Percentiles rank a stretch among this genome's conserved stretches.
Conservation (phyloP, 306 rosid species). For the Quercus wislizeni region DNA sequence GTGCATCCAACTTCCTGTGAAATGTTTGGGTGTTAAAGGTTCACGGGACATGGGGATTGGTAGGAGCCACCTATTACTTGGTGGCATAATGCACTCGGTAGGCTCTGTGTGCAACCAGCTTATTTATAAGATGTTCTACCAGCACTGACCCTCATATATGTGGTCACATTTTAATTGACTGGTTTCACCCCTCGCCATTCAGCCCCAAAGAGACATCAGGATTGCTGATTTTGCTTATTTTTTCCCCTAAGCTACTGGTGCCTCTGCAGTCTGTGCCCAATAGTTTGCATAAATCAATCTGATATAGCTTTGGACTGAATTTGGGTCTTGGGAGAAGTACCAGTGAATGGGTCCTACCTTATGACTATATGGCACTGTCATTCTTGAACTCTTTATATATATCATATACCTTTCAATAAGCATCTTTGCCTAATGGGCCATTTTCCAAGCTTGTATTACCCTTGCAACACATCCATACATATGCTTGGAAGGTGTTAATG, state of each 20-base stretch:
- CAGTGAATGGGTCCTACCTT: not conserved
- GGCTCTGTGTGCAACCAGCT: too few relatives aligned
- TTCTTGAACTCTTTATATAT: not conserved
- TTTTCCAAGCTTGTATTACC: not conserved
- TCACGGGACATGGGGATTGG: not conserved
- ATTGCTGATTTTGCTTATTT: not conserved
- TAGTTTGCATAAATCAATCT: not conserved
- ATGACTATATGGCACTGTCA: not conserved
- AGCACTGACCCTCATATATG: not conserved
- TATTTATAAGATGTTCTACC: too few relatives aligned
- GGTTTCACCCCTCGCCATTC: not conserved
- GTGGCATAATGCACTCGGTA: not conserved
- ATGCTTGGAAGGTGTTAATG: not conserved
- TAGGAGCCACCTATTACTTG: not conserved
- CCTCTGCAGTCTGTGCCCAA: not conserved
- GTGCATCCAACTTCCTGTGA: too few relatives aligned
- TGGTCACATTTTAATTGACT: not conserved
- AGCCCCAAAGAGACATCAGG: not conserved
- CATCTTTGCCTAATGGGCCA: not conserved
- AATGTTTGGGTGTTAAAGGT: not conserved
- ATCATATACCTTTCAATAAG: not conserved
- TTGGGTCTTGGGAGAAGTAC: not conserved
- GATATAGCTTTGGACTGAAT: not conserved
- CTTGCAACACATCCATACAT: not conserved
- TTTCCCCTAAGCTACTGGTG: not conserved